phyloP scores from a whole-genome alignment of 768 basidiomycete species.

The Plicaturopsis crispa region DNA sequence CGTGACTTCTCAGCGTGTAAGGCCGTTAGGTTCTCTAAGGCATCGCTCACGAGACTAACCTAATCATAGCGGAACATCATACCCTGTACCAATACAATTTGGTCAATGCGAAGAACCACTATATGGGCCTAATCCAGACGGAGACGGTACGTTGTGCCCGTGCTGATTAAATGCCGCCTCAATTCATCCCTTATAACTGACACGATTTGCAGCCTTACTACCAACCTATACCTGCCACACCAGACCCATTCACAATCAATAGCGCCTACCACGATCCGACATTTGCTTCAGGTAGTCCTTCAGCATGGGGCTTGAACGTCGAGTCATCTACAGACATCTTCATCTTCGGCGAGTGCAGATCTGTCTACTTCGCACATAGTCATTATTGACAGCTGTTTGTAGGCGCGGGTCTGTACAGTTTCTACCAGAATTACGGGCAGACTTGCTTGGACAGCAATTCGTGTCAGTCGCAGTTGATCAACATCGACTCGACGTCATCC shows the following conservation, averaged over 20 bases:
- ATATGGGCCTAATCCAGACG: slow-evolving; percentile 66
- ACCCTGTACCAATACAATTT: slow-evolving; percentile 64
- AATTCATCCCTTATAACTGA: too few species aligned
- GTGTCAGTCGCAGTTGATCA: slow-evolving; percentile 54
- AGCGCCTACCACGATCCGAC: slow-evolving; percentile 47
- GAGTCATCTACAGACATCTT: slow-evolving; percentile 45
- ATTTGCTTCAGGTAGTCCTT: slow-evolving; percentile 26
- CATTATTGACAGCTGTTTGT: slow-evolving; percentile 18
- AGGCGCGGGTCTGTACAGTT: slow-evolving; percentile 60
- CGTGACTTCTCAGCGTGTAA: too few species aligned
- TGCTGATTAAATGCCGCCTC: background rate
- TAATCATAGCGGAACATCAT: slow-evolving; percentile 51
- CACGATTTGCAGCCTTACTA: slow-evolving; percentile 50
- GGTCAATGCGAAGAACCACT: slow-evolving; percentile 56
- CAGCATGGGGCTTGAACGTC: slow-evolving; percentile 54
- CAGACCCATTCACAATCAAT: slow-evolving; percentile 44
- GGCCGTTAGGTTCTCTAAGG: too few species aligned
- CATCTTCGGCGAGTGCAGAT: slow-evolving; percentile 40
- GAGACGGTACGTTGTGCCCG: slow-evolving; percentile 60
- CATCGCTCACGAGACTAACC: too few species aligned
- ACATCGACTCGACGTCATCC: slow-evolving; percentile 41
- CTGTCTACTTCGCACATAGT: background rate
- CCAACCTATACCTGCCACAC: slow-evolving; percentile 51
- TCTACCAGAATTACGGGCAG: slow-evolving; percentile 53
- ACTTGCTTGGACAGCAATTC: slow-evolving; percentile 32